These are phyloP conservation scores for Erodium moschatum DNA, from an alignment of 441 rosid species.

Conservation along the genomic window DNA sequence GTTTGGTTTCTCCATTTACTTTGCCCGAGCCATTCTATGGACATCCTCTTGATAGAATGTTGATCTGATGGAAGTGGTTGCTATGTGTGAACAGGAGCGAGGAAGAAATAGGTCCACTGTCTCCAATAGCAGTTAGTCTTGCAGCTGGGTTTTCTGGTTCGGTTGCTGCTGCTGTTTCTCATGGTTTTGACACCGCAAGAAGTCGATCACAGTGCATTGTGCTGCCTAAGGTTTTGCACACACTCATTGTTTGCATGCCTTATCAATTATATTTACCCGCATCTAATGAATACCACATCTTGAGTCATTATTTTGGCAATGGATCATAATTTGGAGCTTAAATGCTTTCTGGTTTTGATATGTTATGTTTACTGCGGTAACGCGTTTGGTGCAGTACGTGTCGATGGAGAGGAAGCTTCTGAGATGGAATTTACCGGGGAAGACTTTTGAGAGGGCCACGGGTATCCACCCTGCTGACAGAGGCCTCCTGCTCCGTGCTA, in stretches of 20 bases:
- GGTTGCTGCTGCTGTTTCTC: conserved; percentile 92
- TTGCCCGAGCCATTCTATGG: not conserved
- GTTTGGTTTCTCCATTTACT: not conserved
- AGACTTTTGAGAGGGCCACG: conserved; percentile 57
- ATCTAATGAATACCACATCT: not conserved
- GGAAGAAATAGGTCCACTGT: conserved; percentile 68
- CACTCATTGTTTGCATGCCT: not conserved
- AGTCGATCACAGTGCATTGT: conserved; percentile 67
- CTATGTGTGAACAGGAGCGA: conserved; percentile 37
- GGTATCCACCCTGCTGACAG: conserved; percentile 87
- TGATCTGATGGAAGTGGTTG: not conserved
- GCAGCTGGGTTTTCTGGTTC: conserved; percentile 87
- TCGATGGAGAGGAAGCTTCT: conserved; percentile 66
- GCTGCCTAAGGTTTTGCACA: conserved; percentile 56
- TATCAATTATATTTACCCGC: not conserved
- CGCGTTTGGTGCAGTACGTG: conserved; percentile 40
- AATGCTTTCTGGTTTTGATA: too few relatives aligned
- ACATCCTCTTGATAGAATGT: not conserved
- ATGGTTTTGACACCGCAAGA: conserved; percentile 81
- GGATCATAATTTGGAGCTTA: too few relatives aligned
- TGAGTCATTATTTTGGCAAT: not conserved
- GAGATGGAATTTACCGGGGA: conserved; percentile 68
- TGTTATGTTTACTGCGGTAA: conserved; percentile 3
- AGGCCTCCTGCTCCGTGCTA: conserved; percentile 52
- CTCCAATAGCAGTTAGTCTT: conserved; percentile 53